Percentiles rank a stretch among this genome's conserved stretches.
phyloP scores from a whole-genome alignment of 2,329 filamentous ascomycete species.

The Penicillium sp. region DNA sequence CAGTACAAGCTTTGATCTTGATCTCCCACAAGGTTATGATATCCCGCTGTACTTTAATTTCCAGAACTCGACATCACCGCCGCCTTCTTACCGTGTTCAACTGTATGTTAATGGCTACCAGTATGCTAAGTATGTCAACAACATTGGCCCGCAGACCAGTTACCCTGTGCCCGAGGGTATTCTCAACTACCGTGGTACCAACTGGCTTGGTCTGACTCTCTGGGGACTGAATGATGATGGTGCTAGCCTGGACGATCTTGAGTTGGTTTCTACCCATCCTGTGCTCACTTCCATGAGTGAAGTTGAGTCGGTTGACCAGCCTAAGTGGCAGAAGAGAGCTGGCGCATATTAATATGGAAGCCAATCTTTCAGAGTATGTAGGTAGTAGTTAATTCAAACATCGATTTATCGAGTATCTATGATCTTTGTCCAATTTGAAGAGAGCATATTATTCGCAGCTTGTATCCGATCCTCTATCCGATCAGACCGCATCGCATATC shows the following conservation, averaged over 20 bases:
- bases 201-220: conserved; percentile 67
- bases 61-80: conserved; percentile 46
- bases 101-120: conserved; percentile 77
- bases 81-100: conserved; percentile 61
- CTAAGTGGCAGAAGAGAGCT: conserved; percentile 48
- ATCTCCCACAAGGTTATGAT: conserved; percentile 55
- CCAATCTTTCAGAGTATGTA: no score
- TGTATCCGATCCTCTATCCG: background rate
- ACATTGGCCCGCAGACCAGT: conserved; percentile 71
- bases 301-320: conserved; percentile 49
- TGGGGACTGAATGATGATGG: conserved; percentile 65
- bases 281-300: conserved; percentile 53
- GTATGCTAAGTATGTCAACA: conserved; percentile 66
- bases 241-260: conserved; percentile 57
- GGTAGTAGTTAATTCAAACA: no score
- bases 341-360: conserved; percentile 50
- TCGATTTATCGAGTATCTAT: no score
- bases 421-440: background rate
- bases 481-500: background rate
- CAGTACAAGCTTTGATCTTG: conserved; percentile 51
- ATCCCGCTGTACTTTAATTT: conserved; percentile 57
- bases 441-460: background rate
- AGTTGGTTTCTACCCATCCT: conserved; percentile 51
- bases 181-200: conserved; percentile 68
- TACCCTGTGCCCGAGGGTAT: conserved; percentile 76